Base-by-base conservation (phyloP, 495 filamentous ascomycete genomes). In the Achaetomiella virescens region DNA sequence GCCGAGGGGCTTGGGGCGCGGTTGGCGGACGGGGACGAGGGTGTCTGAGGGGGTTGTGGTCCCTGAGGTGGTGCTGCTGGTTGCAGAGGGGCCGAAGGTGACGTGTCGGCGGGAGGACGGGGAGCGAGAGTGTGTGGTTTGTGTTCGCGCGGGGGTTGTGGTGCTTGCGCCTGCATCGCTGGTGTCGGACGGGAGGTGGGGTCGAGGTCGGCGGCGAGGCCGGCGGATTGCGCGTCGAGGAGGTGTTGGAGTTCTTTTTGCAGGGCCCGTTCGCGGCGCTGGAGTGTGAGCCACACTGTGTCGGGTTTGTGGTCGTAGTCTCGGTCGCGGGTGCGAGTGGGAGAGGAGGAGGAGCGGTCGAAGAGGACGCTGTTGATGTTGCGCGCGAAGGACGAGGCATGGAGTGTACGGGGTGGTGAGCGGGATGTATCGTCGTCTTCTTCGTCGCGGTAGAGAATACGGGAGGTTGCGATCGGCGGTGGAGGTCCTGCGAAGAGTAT, bases 151-250 rank as follows among this genome's bases (percentile, higher is more conserved):
- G 0, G 72, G 70, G 15, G 72, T 73, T 37, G 55, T 67, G 50
- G 67, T 75, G 12, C 75, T 72, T 0, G 67, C 64, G 27, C 70
- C 73, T 33, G 63, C 64, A 47, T 71, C 72, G 37, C 62, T 64
- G 5, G 55, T 22, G 35, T 58, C 24, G 7, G 58, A 54, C 4
- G 40, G 53, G 4, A 29, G 31, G 43, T 37, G 7, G 62, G 63
- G 27, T 70, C 65, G 5, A 61, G 48, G 43, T 64, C 55, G 24
- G 52, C 74, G 18, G 62, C 72, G 36, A 96, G 76, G 24, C 89
- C 89, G 36, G 85, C 80, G 43, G 86, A 85, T 70, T 97, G 92
- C 0, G 88, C 87, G 72, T 97, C 91, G 25, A 97, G 80, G 5
- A 96, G 71, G 24, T 73, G 65, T 68, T 97, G 92, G 5, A 97